Evolutionary conservation across 2,329 filamentous ascomycete species (phyloP).

Genomic region (Diaporthe nobilis): DNA sequence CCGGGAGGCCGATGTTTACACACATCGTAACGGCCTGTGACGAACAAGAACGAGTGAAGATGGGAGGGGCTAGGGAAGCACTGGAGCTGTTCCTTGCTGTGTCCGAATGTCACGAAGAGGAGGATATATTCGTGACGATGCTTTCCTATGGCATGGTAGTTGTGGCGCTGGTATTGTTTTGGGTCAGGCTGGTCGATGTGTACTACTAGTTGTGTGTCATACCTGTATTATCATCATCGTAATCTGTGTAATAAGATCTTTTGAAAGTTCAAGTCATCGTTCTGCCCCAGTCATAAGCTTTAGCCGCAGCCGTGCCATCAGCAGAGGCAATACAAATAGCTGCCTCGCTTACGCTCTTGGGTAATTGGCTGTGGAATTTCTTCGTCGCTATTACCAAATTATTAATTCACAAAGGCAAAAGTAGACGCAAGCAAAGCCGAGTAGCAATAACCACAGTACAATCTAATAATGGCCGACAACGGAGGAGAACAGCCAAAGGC

Average conservation of each 20-base stretch:
- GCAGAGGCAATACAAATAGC: background rate
- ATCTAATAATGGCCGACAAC: slow-evolving; percentile 8
- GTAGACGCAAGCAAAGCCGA: background rate
- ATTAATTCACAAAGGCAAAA: background rate
- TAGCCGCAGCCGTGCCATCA: background rate
- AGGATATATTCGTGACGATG: slow-evolving; percentile 41
- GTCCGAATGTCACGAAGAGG: slow-evolving; percentile 1
- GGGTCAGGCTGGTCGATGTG: slow-evolving; percentile 35
- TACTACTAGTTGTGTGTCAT: slow-evolving; percentile 24
- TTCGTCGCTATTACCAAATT: background rate
- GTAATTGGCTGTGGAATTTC: too few relatives aligned
- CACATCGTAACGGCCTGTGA: background rate
- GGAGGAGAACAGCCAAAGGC: background rate
- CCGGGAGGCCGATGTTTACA: slow-evolving; percentile 26
- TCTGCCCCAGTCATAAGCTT: background rate
- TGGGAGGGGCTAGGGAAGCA: slow-evolving; percentile 29
- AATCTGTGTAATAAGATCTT: slow-evolving; percentile 26
- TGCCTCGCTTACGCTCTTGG: background rate
- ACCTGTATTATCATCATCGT: slow-evolving; percentile 11
- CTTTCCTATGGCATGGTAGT: slow-evolving; percentile 31
- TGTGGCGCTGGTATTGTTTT: slow-evolving; percentile 32
- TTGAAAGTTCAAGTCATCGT: slow-evolving; percentile 23
- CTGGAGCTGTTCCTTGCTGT: slow-evolving; percentile 24
- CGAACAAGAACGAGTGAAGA: slow-evolving; percentile 17
- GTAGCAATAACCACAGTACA: background rate